Percentiles rank a stretch among this genome's conserved stretches.
phyloP scores from a whole-genome alignment of 441 rosid species.

The Aleurites moluccanus region DNA sequence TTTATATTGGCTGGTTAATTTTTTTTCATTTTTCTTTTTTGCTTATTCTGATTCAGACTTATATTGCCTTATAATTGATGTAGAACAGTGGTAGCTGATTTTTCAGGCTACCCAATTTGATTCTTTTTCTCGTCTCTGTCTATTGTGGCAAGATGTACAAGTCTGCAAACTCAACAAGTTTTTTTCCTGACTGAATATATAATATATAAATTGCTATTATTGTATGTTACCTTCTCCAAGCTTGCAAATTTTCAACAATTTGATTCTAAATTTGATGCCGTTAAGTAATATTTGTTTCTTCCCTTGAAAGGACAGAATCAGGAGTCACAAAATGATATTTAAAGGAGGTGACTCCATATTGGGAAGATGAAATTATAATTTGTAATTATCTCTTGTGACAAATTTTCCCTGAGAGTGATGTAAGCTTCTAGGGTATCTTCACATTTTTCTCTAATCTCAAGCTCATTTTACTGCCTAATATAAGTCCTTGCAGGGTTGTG shows the following conservation, averaged over 20 bases:
- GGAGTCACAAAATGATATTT: background rate
- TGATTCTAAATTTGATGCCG: background rate
- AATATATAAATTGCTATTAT: background rate
- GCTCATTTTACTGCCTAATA: background rate
- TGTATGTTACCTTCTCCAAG: background rate
- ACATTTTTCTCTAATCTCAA: constrained; percentile 4
- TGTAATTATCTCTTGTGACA: background rate
- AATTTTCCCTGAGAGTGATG: background rate
- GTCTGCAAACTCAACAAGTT: constrained; percentile 16
- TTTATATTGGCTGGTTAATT: background rate
- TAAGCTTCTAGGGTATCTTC: constrained; percentile 7
- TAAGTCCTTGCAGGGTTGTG: background rate
- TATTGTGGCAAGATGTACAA: constrained; percentile 21
- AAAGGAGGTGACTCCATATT: background rate
- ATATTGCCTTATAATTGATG: constrained; percentile 5
- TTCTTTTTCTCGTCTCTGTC: background rate
- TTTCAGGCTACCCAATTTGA: constrained; percentile 34
- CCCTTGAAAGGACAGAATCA: background rate
- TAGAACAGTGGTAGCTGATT: constrained; percentile 33
- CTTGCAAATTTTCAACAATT: background rate
- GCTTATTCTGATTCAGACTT: constrained; percentile 26
- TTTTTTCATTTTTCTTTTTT: constrained; percentile 17
- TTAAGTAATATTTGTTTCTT: background rate
- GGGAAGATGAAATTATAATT: background rate
- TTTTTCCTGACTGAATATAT: constrained; percentile 19